Evolutionary conservation across 2,329 filamentous ascomycete species (phyloP).

Genomic region (Cyclaneusma minus): DNA sequence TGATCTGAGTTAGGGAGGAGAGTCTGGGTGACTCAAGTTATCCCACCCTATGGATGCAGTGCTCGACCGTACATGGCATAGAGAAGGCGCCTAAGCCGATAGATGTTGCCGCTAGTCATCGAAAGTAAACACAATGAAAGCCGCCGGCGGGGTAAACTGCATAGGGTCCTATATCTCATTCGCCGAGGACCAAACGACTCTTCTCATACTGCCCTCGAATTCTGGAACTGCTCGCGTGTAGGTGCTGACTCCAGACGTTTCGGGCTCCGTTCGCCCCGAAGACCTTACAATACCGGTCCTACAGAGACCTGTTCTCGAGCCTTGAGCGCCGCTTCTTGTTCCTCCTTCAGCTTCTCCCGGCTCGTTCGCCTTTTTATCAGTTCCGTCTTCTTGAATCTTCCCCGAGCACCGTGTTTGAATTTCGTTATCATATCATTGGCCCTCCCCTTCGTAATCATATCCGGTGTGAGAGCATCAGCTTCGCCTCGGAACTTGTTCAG

Average conservation of each 20-base stretch:
- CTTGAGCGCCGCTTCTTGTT: slow-evolving; percentile 24
- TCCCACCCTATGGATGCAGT: too few relatives aligned
- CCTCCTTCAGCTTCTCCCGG: slow-evolving; percentile 20
- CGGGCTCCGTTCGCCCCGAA: too few relatives aligned
- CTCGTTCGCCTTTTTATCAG: slow-evolving; percentile 33
- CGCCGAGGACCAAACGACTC: background rate
- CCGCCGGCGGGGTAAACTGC: background rate
- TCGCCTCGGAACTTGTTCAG: slow-evolving; percentile 49
- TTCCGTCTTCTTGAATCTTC: slow-evolving; percentile 37
- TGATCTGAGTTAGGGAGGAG: too few relatives aligned
- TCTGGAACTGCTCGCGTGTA: background rate
- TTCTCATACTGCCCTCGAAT: slow-evolving; percentile 2
- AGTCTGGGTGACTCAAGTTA: too few relatives aligned
- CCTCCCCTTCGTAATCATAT: slow-evolving; percentile 59
- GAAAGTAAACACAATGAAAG: slow-evolving; percentile 1
- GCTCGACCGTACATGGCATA: too few relatives aligned
- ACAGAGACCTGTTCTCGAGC: slow-evolving; percentile 37
- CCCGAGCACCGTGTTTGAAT: slow-evolving; percentile 66
- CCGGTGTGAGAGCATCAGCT: slow-evolving; percentile 34
- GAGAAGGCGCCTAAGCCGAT: too few relatives aligned
- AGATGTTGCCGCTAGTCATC: background rate
- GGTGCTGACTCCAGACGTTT: too few relatives aligned
- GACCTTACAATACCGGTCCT: slow-evolving; percentile 29
- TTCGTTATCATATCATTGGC: slow-evolving; percentile 89
- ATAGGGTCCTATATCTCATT: background rate